phyloP scores from a whole-genome alignment of 495 filamentous ascomycete species.

The Talaromyces stipitatus region DNA sequence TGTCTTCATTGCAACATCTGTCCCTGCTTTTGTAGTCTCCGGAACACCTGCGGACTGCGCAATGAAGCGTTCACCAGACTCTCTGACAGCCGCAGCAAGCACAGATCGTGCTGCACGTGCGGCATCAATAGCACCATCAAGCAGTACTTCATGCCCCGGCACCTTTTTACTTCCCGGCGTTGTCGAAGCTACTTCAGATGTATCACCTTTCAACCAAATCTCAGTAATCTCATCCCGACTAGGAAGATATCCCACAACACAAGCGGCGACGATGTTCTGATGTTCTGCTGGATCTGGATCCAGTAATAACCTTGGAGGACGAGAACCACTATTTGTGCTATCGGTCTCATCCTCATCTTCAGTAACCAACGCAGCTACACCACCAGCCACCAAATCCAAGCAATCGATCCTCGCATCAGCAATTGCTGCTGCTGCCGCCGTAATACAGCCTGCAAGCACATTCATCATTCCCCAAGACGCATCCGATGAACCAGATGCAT shows the following conservation, averaged over 20 bases:
- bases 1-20: conserved; percentile 10
- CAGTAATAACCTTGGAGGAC: conserved; percentile 51
- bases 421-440: conserved; percentile 89
- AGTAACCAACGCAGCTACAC: conserved; percentile 73
- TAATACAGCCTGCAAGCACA: conserved; percentile 86
- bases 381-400: conserved; percentile 81
- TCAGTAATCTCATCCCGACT: conserved; percentile 86
- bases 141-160: conserved; percentile 41
- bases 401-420: conserved; percentile 95
- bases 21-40: neutral
- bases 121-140: conserved; percentile 58
- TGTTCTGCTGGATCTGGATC: conserved; percentile 83
- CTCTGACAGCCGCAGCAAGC: conserved; percentile 49
- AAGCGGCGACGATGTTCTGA: conserved; percentile 60
- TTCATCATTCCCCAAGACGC: conserved; percentile 76
- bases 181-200: conserved; percentile 29
- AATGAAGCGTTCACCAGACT: conserved; percentile 35
- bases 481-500: conserved; percentile 38
- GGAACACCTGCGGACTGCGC: conserved; percentile 1
- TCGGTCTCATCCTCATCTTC: conserved; percentile 17
- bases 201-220: conserved; percentile 83
- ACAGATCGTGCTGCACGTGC: conserved; percentile 52
- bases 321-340: neutral
- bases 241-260: conserved; percentile 86
- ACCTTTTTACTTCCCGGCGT: conserved; percentile 15